Conservation (phyloP, 208 protist species). For the Endotrypanum monterogeii region DNA sequence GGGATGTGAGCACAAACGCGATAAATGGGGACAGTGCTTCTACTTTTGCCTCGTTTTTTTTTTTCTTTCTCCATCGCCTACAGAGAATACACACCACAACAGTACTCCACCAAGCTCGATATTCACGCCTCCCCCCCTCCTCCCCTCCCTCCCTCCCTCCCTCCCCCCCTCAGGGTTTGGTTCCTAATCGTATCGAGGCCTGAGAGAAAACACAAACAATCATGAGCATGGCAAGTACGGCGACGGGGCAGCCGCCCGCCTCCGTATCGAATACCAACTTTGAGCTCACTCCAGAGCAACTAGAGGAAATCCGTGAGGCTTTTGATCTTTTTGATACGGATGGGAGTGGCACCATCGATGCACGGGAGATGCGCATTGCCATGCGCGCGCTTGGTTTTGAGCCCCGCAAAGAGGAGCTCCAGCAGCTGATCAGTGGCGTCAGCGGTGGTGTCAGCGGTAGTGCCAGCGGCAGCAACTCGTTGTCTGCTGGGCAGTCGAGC, state of each 20-base stretch:
- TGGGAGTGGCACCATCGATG: slow-evolving; percentile 93
- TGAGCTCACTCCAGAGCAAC: slow-evolving; percentile 81
- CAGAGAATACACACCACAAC: too few relatives aligned
- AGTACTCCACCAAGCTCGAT: too few relatives aligned
- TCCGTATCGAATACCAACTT: slow-evolving; percentile 11
- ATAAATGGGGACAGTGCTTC: too few relatives aligned
- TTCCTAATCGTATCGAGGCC: too few relatives aligned
- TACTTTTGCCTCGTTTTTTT: too few relatives aligned
- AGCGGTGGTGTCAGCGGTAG: slow-evolving; percentile 2
- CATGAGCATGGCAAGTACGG: neutral
- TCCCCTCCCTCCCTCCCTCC: neutral
- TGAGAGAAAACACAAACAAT: too few relatives aligned
- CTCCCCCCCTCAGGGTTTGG: too few relatives aligned
- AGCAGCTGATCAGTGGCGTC: slow-evolving; percentile 68
- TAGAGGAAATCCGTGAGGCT: slow-evolving; percentile 95
- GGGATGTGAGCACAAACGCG: too few relatives aligned
- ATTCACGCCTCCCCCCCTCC: too few relatives aligned
- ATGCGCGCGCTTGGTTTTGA: slow-evolving; percentile 96
- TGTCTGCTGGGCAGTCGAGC: neutral
- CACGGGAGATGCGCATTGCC: slow-evolving; percentile 93
- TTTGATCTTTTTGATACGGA: slow-evolving; percentile 98
- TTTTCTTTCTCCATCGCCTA: too few relatives aligned
- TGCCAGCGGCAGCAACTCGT: neutral
- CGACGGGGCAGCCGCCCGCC: neutral
- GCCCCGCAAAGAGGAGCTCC: slow-evolving; percentile 93